A percentile compares a stretch with the other conserved stretches of the same genome.
These are phyloP conservation scores for Penicillium sp. DNA, from an alignment of 2,329 filamentous ascomycete species.

Conservation along the genomic window DNA sequence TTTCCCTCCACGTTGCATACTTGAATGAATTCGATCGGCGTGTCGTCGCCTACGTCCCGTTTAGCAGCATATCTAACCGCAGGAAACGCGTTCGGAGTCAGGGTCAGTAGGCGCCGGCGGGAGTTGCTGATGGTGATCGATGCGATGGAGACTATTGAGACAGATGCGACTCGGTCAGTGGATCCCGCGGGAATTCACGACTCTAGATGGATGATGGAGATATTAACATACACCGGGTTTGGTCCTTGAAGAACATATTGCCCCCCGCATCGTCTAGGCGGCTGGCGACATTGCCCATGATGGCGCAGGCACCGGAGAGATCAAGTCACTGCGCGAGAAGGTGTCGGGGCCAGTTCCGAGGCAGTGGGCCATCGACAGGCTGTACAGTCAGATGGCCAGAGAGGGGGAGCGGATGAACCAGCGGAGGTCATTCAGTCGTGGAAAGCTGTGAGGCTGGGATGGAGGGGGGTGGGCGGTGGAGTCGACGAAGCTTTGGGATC, in stretches of 20 bases:
- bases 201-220: background rate
- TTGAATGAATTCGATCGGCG: constrained; percentile 86
- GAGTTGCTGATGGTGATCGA: constrained; percentile 78
- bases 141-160: constrained; percentile 72
- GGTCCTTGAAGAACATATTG: constrained; percentile 85
- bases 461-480: constrained; percentile 8
- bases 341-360: constrained; percentile 28
- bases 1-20: constrained; percentile 49
- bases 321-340: constrained; percentile 30
- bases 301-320: constrained; percentile 36
- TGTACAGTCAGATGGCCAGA: constrained; percentile 25
- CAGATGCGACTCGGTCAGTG: background rate
- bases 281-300: constrained; percentile 91
- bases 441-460: constrained; percentile 4
- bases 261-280: constrained; percentile 74
- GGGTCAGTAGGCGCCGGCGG: constrained; percentile 70
- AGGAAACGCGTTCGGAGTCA: constrained; percentile 83
- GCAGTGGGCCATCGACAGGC: constrained; percentile 35
- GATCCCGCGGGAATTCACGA: background rate
- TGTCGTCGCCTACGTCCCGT: constrained; percentile 69
- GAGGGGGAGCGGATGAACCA: constrained; percentile 12
- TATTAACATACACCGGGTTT: constrained; percentile 71
- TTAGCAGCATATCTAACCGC: constrained; percentile 72
- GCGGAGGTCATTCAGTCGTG: constrained; percentile 27
- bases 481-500: constrained; percentile 19